Evolutionary conservation across 768 basidiomycete genomes (phyloP), one percentile per base, ranked within the genome.

Genomic region (Podaxis carcinomalis): DNA sequence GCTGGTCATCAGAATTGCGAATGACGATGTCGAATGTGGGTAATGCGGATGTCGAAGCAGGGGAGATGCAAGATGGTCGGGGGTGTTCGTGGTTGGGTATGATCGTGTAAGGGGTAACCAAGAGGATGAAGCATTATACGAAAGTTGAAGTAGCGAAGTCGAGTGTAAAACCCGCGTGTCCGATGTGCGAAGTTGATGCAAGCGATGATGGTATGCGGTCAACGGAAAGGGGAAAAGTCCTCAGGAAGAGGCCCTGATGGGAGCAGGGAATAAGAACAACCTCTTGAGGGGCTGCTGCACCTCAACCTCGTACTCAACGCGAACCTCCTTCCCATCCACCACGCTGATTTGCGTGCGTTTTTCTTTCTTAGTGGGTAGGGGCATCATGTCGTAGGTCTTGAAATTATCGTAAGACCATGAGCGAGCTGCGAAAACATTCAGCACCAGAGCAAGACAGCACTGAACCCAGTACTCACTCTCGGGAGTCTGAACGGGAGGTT

Each of bases 331-430:
- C 59, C 82, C 80, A 64, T 84, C 77, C 44, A 88, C 69, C 32
- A 80, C 72, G 10, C 72, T 74, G 70, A 77, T 79, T 76, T 84
- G 83, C 65, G 72, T 78, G 36, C 75, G 78, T 73, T 82, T 82
- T 74, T 84, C 83, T 69, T 77, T 86, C 74, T 79, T 79, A 47
- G 77, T 73, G n/a, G 81, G 83, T 39, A 81, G 73, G 62, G 77
- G 75, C 82, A 86, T 84, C 62, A 84, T 74, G 14, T 86, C 84
- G 65, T 90, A 91, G 2, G 85, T 88, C 68, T 79, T 81, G 63
- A 88, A 71, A 64, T 87, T 87, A 66, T 89, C 88, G 67, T 90
- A 90, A 1, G 88, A 89, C 88, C 87, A 90, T 2, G 89, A 85
- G 28, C 87, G 86, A 11, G 75, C 88, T 89, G 60, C 21, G 44